Conservation (phyloP, 2,329 filamentous ascomycete genomes). For the Microdochium bolleyi region DNA sequence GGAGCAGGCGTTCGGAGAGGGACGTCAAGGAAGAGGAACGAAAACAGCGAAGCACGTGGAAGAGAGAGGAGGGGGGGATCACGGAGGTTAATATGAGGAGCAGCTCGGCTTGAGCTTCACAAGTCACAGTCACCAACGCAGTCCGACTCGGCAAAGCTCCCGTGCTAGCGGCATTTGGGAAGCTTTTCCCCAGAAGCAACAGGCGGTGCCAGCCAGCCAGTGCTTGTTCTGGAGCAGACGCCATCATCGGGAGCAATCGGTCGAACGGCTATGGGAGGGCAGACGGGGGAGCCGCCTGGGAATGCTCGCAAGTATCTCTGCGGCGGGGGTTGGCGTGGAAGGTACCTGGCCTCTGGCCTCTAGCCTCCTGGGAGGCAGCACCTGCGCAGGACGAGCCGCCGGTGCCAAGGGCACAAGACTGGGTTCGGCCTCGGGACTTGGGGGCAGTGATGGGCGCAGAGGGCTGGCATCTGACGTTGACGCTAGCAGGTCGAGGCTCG, state of each 20-base stretch:
- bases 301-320: too few species aligned
- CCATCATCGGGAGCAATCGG: constrained; percentile 19
- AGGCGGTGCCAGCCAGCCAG: background rate
- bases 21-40: background rate
- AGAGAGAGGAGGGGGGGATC: background rate
- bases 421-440: background rate
- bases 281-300: background rate
- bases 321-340: too few species aligned
- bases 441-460: too few species aligned
- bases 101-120: background rate
- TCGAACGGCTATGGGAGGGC: constrained; percentile 20
- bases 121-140: background rate
- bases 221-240: too few species aligned
- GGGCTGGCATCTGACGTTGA: background rate
- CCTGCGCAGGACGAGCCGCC: background rate
- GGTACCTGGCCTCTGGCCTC: too few species aligned
- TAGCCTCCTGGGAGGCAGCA: too few species aligned
- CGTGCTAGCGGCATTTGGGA: background rate
- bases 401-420: background rate
- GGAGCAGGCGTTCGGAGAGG: constrained; percentile 1
- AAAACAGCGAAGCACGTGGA: background rate
- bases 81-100: background rate
- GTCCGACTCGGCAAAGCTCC: background rate
- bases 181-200: background rate
- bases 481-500: background rate